Conservation (phyloP, 2,329 filamentous ascomycete genomes). For the Neonectria faginata region DNA sequence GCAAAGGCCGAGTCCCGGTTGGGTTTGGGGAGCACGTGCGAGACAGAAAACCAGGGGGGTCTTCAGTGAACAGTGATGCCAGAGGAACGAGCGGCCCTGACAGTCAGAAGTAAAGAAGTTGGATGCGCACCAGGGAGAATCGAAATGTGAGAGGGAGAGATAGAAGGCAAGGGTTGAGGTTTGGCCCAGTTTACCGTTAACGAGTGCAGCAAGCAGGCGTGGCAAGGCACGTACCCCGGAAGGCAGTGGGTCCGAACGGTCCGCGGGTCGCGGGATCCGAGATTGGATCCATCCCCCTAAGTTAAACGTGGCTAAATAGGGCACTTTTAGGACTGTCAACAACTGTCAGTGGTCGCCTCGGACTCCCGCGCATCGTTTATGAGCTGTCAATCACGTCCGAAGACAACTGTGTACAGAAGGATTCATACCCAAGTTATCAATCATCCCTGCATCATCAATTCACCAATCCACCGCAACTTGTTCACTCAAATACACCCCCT, state of each 20-base stretch:
- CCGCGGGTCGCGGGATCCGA: conserved; percentile 37
- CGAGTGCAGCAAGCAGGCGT: too few species aligned
- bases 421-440: neutral
- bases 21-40: neutral
- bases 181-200: neutral
- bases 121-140: neutral
- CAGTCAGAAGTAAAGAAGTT: conserved; percentile 4
- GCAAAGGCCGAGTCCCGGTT: neutral
- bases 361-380: neutral
- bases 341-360: neutral
- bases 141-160: neutral
- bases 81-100: conserved; percentile 6
- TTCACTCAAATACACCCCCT: neutral
- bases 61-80: neutral
- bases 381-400: neutral
- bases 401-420: too few species aligned
- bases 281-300: conserved; percentile 32
- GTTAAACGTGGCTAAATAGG: neutral
- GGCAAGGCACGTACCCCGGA: neutral
- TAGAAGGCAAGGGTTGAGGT: neutral
- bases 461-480: neutral
- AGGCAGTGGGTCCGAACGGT: neutral
- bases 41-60: neutral
- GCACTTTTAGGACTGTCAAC: neutral
- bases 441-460: neutral